Conservation (phyloP, 202 grass and related monocot genomes). For the Setaria viridis region DNA sequence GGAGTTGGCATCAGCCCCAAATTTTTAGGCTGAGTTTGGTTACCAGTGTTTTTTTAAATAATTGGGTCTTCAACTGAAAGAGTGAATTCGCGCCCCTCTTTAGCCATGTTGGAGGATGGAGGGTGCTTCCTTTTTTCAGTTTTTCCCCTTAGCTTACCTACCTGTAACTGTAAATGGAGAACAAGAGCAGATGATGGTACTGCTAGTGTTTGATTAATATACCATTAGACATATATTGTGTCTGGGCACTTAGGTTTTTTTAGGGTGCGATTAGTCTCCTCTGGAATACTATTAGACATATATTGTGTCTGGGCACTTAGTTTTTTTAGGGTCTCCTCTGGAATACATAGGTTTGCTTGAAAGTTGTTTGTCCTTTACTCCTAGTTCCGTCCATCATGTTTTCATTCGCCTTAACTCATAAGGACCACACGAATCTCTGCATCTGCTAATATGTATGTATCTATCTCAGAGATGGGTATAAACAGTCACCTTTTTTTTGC, state of each 20-base stretch:
- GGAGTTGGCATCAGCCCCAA: background rate
- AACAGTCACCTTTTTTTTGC: background rate
- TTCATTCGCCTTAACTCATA: background rate
- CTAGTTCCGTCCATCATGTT: background rate
- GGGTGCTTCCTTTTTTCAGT: background rate
- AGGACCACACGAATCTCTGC: background rate
- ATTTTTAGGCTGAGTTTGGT: background rate
- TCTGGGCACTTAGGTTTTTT: background rate
- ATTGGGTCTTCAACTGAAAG: background rate
- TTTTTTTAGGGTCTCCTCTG: background rate
- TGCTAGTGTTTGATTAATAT: background rate
- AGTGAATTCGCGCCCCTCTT: background rate
- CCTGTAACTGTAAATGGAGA: background rate
- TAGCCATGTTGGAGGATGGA: too few species aligned
- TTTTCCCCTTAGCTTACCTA: background rate
- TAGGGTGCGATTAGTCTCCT: background rate
- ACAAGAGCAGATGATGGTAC: background rate
- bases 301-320: background rate
- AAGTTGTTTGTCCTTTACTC: background rate
- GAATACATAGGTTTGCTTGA: background rate
- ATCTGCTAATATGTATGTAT: background rate
- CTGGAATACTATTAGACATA: background rate
- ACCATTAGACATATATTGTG: background rate
- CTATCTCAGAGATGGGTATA: conserved; percentile 7
- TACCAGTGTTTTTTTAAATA: background rate